Percentiles rank a stretch among this genome's conserved stretches.
Conservation (phyloP, 805 yeast genomes). For the Komagataella pastoris region DNA sequence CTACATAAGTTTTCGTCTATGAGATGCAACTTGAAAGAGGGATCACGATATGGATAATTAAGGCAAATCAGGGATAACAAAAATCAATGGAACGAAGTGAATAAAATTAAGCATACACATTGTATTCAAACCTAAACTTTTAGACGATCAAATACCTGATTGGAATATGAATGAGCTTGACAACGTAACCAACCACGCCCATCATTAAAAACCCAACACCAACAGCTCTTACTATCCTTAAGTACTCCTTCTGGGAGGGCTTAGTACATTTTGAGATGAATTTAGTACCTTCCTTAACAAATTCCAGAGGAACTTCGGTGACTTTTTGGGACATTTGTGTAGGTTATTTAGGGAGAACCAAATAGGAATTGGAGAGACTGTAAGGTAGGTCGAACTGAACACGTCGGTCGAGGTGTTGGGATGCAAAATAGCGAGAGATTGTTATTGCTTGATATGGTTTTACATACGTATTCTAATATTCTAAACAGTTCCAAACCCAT, state of each 20-base stretch:
- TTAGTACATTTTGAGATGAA: slow-evolving; percentile 87
- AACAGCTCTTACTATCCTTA: slow-evolving; percentile 84
- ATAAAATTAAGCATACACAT: background rate
- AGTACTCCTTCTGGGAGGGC: slow-evolving; percentile 81
- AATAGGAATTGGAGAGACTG: background rate
- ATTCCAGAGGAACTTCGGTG: slow-evolving; percentile 80
- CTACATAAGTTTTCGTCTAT: background rate
- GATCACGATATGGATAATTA: background rate
- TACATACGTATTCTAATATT: slow-evolving; percentile 1
- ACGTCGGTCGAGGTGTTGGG: background rate
- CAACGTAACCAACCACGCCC: slow-evolving; percentile 95
- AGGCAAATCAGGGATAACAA: background rate
- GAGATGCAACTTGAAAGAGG: background rate
- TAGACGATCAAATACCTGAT: slow-evolving; percentile 2
- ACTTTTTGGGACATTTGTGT: slow-evolving; percentile 42
- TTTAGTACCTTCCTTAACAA: slow-evolving; percentile 81
- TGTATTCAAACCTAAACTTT: background rate
- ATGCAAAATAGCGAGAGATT: background rate
- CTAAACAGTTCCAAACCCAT: slow-evolving; percentile 13
- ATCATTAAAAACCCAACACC: slow-evolving; percentile 95
- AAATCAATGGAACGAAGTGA: background rate
- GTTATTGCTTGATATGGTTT: background rate
- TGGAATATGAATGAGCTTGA: slow-evolving; percentile 43
- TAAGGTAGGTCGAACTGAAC: background rate
- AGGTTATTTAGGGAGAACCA: background rate